Base-by-base conservation (phyloP, 2,329 filamentous ascomycete species). In the Bimuria novae-zelandiae region DNA sequence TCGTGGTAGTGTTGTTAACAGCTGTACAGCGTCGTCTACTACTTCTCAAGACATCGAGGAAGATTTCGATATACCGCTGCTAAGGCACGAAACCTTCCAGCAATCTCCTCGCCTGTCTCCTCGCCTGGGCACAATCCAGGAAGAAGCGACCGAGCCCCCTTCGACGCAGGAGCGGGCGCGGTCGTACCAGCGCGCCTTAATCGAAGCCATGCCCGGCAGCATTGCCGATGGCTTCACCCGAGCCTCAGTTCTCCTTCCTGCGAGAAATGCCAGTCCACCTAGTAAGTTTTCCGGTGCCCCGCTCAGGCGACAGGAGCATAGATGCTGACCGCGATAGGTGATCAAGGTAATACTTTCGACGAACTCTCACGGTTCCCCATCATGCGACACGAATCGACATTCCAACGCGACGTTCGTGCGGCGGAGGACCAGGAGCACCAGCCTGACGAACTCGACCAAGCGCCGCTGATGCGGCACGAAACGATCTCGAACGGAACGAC, bases 21-120 rank as follows among this genome's bases (percentile, higher is more conserved):
- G 27, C 8, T 3, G 29, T 17, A 10, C 14, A 44, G 27, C 14
- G 11, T 14, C 22, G 17, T 7, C 11, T 22, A 10, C 17, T 10
- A 32, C 11, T 6, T 14, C 27, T 25, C 14, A 16, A 2, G 23
- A 42, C 21, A 45, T 52, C 7, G 49, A 53, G 4, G 56, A 65
- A 7, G 64, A 68, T n/a, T 52, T 65, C 41, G 27, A 64, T 36
- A 62, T 65, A 43, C 70, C 73, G 0, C 49, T 75, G 14, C 68
- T 73, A 29, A 52, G 57, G 12, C 70, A 75, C 48, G 74, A 76
- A 52, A 59, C 58, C 7, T 59, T 59, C 12, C 56, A 59, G 7
- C n/a, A 19, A 51, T 1, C 50, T 56, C n/a, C 40, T 52, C 8
- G 14, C 16, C n/a, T 11, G 10, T n/a, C 22, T 32, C 16, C 40